Conservation (phyloP, 495 filamentous ascomycete genomes). For the Lasiosphaeris hirsuta region DNA sequence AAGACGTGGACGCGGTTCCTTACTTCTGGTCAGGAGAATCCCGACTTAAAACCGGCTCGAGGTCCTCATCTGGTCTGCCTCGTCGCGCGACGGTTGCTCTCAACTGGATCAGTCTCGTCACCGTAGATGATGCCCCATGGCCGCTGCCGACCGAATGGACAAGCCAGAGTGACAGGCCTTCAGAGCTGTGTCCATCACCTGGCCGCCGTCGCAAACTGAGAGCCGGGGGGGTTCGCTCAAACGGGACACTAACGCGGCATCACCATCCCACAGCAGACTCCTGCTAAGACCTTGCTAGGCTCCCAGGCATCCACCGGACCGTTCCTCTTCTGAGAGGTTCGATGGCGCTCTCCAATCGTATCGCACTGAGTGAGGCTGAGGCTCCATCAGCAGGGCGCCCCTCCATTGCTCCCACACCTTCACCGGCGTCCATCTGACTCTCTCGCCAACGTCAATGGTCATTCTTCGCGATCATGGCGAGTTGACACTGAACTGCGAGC, state of each 20-base stretch:
- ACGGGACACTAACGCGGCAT: conserved; percentile 6
- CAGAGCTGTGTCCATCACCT: conserved; percentile 13
- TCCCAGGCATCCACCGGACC: conserved; percentile 31
- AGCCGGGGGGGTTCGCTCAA: not conserved
- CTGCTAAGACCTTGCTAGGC: conserved; percentile 27
- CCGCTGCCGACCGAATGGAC: not conserved
- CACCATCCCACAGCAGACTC: conserved; percentile 13
- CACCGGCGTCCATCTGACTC: conserved; percentile 37
- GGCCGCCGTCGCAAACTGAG: conserved; percentile 7
- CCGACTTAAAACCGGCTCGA: conserved; percentile 5
- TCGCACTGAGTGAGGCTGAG: conserved; percentile 32
- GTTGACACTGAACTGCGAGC: conserved; percentile 10
- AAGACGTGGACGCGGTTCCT: conserved; percentile 13
- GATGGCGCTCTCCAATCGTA: conserved; percentile 30
- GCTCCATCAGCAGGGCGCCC: conserved; percentile 33
- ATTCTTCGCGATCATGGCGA: conserved; percentile 24
- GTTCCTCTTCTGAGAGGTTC: conserved; percentile 28
- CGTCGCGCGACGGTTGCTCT: conserved; percentile 5
- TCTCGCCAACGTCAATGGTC: conserved; percentile 26
- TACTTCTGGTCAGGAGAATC: conserved; percentile 14
- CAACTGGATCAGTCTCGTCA: conserved; percentile 6
- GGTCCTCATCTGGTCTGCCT: conserved; percentile 4
- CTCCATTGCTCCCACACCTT: conserved; percentile 20
- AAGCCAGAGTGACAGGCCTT: conserved; percentile 15
- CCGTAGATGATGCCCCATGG: conserved; percentile 5